A percentile compares a stretch with the other conserved stretches of the same genome.
Conservation (phyloP, 2,329 filamentous ascomycete genomes). For the Pseudogymnoascus sp. region DNA sequence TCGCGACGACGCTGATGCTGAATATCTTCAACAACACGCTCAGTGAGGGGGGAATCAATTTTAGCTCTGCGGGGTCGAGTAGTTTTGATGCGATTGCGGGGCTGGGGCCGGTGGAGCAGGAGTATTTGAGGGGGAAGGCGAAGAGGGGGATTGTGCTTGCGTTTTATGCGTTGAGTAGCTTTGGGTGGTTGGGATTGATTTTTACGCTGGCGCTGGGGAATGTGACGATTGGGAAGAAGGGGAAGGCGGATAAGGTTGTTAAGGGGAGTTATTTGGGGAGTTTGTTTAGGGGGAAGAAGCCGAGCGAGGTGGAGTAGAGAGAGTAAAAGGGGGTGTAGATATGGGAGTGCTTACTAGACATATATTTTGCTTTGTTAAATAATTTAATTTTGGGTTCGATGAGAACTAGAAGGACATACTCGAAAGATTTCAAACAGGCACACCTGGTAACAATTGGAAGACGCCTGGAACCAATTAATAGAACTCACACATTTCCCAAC, state of each 20-base stretch:
- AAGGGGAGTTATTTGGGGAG: not conserved
- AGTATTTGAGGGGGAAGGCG: slow-evolving; percentile 35
- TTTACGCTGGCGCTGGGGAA: slow-evolving; percentile 41
- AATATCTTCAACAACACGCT: slow-evolving; percentile 56
- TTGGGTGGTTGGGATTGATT: slow-evolving; percentile 43
- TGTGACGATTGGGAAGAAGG: slow-evolving; percentile 39
- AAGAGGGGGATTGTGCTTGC: slow-evolving; percentile 57
- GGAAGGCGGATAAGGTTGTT: slow-evolving; percentile 14
- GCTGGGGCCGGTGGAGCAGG: slow-evolving; percentile 30
- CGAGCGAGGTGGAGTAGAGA: not conserved
- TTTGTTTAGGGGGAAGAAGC: not conserved
- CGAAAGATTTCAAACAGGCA: not conserved
- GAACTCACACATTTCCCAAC: not conserved
- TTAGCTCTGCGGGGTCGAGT: slow-evolving; percentile 23
- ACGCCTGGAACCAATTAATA: not conserved
- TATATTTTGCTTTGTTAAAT: not conserved
- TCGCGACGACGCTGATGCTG: slow-evolving; percentile 60
- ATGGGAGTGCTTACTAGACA: not conserved
- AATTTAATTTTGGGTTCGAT: not conserved
- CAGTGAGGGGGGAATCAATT: slow-evolving; percentile 20
- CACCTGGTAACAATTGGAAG: not conserved
- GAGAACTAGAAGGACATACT: not conserved
- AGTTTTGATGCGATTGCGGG: slow-evolving; percentile 32
- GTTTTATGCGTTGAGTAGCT: slow-evolving; percentile 52
- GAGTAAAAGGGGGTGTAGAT: not conserved